Evolutionary conservation across 2,329 filamentous ascomycete species (phyloP).

Genomic region (Penicillium freii): DNA sequence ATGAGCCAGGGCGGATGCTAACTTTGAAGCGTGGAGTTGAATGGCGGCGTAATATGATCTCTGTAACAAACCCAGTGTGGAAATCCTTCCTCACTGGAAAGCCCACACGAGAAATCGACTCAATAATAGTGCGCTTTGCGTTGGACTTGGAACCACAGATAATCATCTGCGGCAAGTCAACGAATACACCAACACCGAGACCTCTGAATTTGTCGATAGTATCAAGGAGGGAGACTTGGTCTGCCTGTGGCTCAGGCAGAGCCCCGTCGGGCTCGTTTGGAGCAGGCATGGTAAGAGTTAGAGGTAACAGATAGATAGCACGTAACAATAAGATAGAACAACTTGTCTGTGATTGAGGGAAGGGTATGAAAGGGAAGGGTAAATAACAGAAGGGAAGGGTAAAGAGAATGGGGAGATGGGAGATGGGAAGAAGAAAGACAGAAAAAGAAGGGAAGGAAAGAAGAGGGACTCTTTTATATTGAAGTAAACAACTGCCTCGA

Average conservation of each 20-base stretch:
- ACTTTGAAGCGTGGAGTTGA: conserved; percentile 28
- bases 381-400: background rate
- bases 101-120: conserved; percentile 60
- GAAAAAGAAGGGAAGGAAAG: background rate
- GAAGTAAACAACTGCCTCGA: too few species aligned
- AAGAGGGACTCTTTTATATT: too few species aligned
- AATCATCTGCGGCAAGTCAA: conserved; percentile 55
- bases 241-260: background rate
- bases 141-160: conserved; percentile 60
- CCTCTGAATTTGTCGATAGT: conserved; percentile 53
- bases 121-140: conserved; percentile 55
- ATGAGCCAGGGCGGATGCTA: conserved; percentile 39
- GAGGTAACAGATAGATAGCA: background rate
- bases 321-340: background rate
- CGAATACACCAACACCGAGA: conserved; percentile 49
- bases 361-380: background rate
- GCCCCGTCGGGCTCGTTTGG: background rate
- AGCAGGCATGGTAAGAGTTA: background rate
- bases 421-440: background rate
- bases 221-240: conserved; percentile 45
- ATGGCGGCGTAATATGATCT: conserved; percentile 54
- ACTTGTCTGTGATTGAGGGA: background rate
- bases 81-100: conserved; percentile 56
- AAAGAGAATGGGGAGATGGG: background rate
- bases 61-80: conserved; percentile 58